Percentiles rank a stretch among this genome's conserved stretches.
phyloP scores from a whole-genome alignment of 1,139 yeast species.

The Pichia sp. region DNA sequence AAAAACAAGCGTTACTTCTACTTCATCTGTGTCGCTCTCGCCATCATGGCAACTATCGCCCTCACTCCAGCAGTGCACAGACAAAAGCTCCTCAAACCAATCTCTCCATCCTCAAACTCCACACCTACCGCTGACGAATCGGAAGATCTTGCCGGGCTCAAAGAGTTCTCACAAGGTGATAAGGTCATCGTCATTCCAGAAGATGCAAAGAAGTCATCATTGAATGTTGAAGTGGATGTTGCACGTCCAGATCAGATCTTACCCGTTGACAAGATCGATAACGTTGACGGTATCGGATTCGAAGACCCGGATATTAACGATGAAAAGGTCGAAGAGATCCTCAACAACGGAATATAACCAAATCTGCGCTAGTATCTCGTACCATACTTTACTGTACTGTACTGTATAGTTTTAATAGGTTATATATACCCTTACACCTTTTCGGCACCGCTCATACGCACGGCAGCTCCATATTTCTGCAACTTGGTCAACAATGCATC shows the following conservation, averaged over 20 bases:
- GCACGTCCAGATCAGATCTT: constrained; percentile 6
- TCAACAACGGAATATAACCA: too few species aligned
- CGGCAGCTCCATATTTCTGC: constrained; percentile 97
- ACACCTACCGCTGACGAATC: neutral
- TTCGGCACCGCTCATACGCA: constrained; percentile 89
- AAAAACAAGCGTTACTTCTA: constrained; percentile 6
- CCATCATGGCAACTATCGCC: constrained; percentile 8
- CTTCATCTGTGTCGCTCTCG: constrained; percentile 7
- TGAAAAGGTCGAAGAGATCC: constrained; percentile 5
- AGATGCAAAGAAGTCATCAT: constrained; percentile 3
- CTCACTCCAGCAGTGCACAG: constrained; percentile 10
- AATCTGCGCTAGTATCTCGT: constrained; percentile 4
- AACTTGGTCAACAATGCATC: constrained; percentile 87
- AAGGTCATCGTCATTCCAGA: constrained; percentile 11
- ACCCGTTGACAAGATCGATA: constrained; percentile 6
- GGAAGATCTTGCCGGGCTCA: neutral
- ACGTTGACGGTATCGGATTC: neutral
- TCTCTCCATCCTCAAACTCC: constrained; percentile 3
- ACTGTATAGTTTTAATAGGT: too few species aligned
- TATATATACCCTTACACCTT: constrained; percentile 32
- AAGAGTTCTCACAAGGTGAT: constrained; percentile 5
- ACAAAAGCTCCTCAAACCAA: constrained; percentile 5
- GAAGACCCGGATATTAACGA: constrained; percentile 1
- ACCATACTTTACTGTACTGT: neutral
- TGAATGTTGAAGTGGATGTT: constrained; percentile 6